Evolutionary conservation across 495 filamentous ascomycete genomes (phyloP), one percentile per base, ranked within the genome.

Genomic region (Aspergillus sclerotioniger): DNA sequence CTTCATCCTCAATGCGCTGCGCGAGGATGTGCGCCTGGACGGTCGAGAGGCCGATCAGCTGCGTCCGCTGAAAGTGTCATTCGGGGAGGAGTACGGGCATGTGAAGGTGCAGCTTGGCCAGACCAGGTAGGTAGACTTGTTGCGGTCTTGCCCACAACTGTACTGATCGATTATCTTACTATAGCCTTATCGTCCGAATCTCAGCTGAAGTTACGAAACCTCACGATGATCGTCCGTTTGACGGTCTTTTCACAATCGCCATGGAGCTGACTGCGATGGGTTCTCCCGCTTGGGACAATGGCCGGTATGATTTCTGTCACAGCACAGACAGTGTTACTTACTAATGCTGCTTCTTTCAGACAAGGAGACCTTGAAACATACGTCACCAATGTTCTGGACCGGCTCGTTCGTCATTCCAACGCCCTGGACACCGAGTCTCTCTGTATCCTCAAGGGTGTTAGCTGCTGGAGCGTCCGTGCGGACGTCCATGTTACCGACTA

Each of bases 371-470:
- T 85, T 35, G 94, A 98, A 76, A 76, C 89, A 1, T 82, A 94
- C 53, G 84, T 96, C 44, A 89, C 92, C 9, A 87, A 92, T 37
- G 80, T 92, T 49, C 87, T 98, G 35, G 94, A 98, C 72, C 92
- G 95, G 64, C 87, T 95, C 15, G 84, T 98, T 58, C 93, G 95
- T 28, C 90, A 93, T 47, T 96, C 91, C 7, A 85, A 84, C 59
- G 94, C 94, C 9, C 81, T 98, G 21, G 92, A 96, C 67, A 96
- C 91, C 28, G 94, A 98, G 75, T 95, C 91, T 1, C 83, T 98
- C 29, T 98, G 94, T 69, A 90, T 98, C 13, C 73, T 98, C 20
- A 91, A 94, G 21, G 91, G 90, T 13, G 78, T 87, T 53, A 95
- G 92, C 71, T 91, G 89, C 74, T 98, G 94, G 89, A 84, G 82